These are phyloP conservation scores for Haplosporangium sp. DNA, from an alignment of 371 early-diverging fungal species.

Conservation along the genomic window DNA sequence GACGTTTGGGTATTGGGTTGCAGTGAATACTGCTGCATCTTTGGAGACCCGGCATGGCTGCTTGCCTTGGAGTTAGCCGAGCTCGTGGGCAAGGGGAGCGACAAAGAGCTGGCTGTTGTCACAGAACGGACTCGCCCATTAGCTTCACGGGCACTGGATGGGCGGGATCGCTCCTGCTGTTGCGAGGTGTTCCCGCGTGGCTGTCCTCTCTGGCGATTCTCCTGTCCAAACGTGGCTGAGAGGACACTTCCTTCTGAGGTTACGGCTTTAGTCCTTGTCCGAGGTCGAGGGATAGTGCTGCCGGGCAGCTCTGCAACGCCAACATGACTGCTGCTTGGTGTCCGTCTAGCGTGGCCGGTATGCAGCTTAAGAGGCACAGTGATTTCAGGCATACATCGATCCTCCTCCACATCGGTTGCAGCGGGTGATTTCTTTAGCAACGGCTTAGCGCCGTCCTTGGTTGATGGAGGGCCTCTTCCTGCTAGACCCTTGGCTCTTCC, in stretches of 20 bases:
- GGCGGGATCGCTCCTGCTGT: constrained; percentile 6
- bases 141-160: constrained; percentile 6
- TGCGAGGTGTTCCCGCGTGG: constrained; percentile 4
- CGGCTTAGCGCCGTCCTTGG: background rate
- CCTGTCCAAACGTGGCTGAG: constrained; percentile 3
- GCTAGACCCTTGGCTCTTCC: constrained; percentile 5
- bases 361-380: background rate
- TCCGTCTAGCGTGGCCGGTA: background rate
- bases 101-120: constrained; percentile 6
- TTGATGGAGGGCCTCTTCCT: constrained; percentile 4
- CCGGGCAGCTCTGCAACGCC: background rate
- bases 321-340: background rate
- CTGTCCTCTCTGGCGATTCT: constrained; percentile 5
- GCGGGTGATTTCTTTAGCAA: constrained; percentile 1
- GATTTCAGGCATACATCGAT: background rate
- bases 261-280: constrained; percentile 23
- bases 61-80: constrained; percentile 1
- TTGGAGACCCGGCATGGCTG: constrained; percentile 1
- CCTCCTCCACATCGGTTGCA: background rate
- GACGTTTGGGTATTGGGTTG: constrained; percentile 6
- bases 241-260: constrained; percentile 23
- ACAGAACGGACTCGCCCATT: constrained; percentile 21
- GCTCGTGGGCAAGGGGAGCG: constrained; percentile 1
- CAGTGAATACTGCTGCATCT: constrained; percentile 1
- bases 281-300: constrained; percentile 37